Evolutionary conservation across 2,329 filamentous ascomycete genomes (phyloP).

Genomic region (Aspergillus quadricinctus): DNA sequence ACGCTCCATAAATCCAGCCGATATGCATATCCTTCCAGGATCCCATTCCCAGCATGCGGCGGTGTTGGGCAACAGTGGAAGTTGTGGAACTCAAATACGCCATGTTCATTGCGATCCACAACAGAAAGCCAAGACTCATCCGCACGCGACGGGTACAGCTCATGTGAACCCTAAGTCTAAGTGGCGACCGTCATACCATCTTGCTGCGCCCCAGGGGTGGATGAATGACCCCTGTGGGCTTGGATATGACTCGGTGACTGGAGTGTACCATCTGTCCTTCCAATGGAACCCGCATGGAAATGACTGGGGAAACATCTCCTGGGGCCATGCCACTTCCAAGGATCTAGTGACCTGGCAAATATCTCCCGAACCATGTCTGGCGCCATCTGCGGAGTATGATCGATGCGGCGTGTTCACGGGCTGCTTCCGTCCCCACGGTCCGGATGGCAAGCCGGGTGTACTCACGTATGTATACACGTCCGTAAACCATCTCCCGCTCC

Average conservation of each 20-base stretch:
- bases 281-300: slow-evolving; percentile 43
- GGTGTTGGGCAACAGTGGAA: not conserved
- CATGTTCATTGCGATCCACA: not conserved
- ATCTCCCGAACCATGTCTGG: slow-evolving; percentile 24
- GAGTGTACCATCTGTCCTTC: slow-evolving; percentile 39
- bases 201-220: slow-evolving; percentile 37
- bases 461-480: slow-evolving; percentile 41
- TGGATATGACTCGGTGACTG: slow-evolving; percentile 36
- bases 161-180: not conserved
- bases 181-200: slow-evolving; percentile 33
- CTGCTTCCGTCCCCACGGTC: slow-evolving; percentile 29
- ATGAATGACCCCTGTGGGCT: slow-evolving; percentile 44
- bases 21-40: not conserved
- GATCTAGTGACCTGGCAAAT: slow-evolving; percentile 39
- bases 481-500: slow-evolving; percentile 37
- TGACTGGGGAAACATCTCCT: slow-evolving; percentile 42
- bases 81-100: not conserved
- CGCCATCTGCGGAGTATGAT: slow-evolving; percentile 36
- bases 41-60: not conserved
- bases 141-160: not conserved
- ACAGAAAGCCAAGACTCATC: not conserved
- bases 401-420: slow-evolving; percentile 41
- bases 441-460: slow-evolving; percentile 20
- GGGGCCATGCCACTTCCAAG: slow-evolving; percentile 37
- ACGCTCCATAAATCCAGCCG: not conserved